phyloP scores from a whole-genome alignment of 192 early-diverging fungal species.

The Ramicandelaber brevisporus region DNA sequence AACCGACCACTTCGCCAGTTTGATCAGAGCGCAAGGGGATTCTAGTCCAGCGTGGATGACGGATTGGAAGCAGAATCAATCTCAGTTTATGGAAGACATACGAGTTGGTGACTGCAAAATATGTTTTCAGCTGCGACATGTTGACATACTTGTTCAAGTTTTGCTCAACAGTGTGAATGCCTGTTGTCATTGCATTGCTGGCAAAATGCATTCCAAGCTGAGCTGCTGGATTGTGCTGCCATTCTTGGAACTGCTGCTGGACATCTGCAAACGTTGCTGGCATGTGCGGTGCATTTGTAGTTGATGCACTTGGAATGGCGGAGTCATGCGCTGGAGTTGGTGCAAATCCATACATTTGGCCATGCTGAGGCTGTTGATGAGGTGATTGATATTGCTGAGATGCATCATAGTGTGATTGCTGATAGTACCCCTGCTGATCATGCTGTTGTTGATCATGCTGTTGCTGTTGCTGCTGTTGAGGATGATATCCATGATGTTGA shows the following conservation, averaged over 20 bases:
- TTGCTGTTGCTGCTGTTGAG: conserved; percentile 4
- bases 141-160: conserved; percentile 74
- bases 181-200: conserved; percentile 49
- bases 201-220: conserved; percentile 95
- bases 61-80: conserved; percentile 74
- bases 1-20: conserved; percentile 51
- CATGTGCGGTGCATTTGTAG: background rate
- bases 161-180: conserved; percentile 67
- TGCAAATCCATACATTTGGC: background rate
- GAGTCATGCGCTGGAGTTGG: background rate
- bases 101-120: conserved; percentile 86
- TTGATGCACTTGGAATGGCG: conserved; percentile 1
- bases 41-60: conserved; percentile 64
- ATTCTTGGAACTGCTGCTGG: conserved; percentile 10
- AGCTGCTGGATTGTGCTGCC: conserved; percentile 36
- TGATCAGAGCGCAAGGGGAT: conserved; percentile 44
- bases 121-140: conserved; percentile 61
- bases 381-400: conserved; percentile 3
- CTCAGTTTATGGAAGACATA: conserved; percentile 77
- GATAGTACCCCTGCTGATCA: too few species aligned
- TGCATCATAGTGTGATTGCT: too few species aligned
- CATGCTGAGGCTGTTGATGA: background rate
- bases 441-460: conserved; percentile 3
- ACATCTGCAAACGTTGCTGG: conserved; percentile 1
- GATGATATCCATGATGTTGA: conserved; percentile 2